Base-by-base conservation (phyloP, 495 filamentous ascomycete species). In the Bathelium albidoporum region DNA sequence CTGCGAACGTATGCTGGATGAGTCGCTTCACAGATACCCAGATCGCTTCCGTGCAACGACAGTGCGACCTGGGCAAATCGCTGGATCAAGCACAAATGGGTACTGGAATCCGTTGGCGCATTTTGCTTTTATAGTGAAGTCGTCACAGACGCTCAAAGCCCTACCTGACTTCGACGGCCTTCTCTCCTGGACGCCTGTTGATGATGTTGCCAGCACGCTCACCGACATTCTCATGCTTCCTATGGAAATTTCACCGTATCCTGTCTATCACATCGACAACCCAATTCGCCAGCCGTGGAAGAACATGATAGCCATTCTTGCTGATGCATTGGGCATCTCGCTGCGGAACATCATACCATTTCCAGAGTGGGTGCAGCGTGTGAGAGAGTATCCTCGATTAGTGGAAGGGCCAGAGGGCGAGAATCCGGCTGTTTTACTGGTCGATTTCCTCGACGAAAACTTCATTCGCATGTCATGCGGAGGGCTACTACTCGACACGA, bases 241-340 rank as follows among this genome's bases (percentile, higher is more conserved):
- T 14, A 43, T 60, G 0, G 62, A 73, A 2, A 32, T 62, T 1
- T 52, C 59, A 0, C 69, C 74, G 1, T 71, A 77, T 28, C 72
- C 77, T 1, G 62, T 82, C 36, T 85, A 83, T 58, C 82, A 85
- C 69, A 76, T 85, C 60, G 82, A 85, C 16, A 83, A 84, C 60
- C 81, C 80, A 0, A 69, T 76, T 2, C 66, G 76, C 1, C 79
- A 83, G 69, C 72, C 76, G 0, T 84, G 82, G 82, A 44, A 45
- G 0, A 70, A 78, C 0, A 77, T 80, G 70, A 72, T 73, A 0
- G 26, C 59, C 0, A 44, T 81, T 2, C 62, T 86, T 9, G 75
- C 79, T 0, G 73, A 74, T 1, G 75, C 71, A 1, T 71, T 84
- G 0, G 65, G 63, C 4, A 76, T 82, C 18, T 70, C 73, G 0